Conservation (phyloP, 2,329 filamentous ascomycete species). For the Fusarium beomiforme region DNA sequence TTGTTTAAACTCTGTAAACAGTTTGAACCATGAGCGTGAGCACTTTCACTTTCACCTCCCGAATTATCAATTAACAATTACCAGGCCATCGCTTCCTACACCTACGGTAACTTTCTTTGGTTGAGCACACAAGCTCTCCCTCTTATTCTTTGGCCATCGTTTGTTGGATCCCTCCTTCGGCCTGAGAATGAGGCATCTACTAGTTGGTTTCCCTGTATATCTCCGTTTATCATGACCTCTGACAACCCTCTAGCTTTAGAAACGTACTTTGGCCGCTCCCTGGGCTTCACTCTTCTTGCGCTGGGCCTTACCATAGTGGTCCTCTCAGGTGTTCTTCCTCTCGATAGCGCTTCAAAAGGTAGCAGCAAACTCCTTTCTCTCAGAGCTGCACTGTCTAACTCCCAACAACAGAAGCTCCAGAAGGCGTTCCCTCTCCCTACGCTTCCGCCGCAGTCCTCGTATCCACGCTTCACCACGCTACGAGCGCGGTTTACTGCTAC, state of each 20-base stretch:
- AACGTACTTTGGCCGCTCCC: conserved; percentile 76
- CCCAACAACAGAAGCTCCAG: conserved; percentile 15
- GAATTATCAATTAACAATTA: conserved; percentile 2
- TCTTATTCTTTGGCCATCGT: conserved; percentile 59
- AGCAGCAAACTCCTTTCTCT: conserved; percentile 4
- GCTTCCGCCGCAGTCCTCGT: conserved; percentile 73
- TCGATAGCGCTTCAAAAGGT: conserved; percentile 62
- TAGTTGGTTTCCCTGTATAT: conserved; percentile 36
- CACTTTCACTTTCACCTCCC: neutral
- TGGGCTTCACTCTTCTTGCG: conserved; percentile 74
- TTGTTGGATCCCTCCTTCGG: conserved; percentile 57
- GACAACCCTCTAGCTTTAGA: conserved; percentile 61
- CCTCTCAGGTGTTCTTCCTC: conserved; percentile 75
- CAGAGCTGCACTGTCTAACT: neutral
- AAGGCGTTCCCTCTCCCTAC: conserved; percentile 66
- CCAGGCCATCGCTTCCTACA: conserved; percentile 62
- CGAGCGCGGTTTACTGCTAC: conserved; percentile 74
- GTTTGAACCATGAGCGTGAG: conserved; percentile 34
- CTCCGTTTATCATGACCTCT: neutral
- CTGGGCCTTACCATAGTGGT: conserved; percentile 72
- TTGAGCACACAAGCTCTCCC: conserved; percentile 58
- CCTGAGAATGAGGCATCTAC: conserved; percentile 45
- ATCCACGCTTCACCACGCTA: conserved; percentile 72
- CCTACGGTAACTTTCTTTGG: conserved; percentile 63
- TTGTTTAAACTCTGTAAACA: neutral